Base-by-base conservation (phyloP, 1,284 basidiomycete species). In the Ganoderma multipileum region DNA sequence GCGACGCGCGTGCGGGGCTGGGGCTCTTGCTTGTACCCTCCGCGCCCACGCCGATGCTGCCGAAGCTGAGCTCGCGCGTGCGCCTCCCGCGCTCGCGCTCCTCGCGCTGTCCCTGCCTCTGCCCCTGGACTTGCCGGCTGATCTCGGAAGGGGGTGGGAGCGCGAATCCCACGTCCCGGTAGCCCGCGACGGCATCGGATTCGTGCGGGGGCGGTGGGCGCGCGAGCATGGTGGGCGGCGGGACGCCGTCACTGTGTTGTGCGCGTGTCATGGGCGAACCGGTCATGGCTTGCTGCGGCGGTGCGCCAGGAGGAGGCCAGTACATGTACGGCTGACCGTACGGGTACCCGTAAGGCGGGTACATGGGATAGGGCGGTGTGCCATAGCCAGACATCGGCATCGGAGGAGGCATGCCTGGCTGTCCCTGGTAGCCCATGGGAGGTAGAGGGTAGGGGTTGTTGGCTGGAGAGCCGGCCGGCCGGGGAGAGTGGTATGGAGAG, bases 51-150 rank as follows among this genome's bases (percentile, higher is more conserved):
- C 79, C 77, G 64, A 89, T 83, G 68, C 84, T 87, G 8, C 89
- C 89, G 74, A 89, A 89, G n/a, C 86, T 80, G 28, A 86, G 78
- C 66, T 80, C 76, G 42, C 74, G 71, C 38, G 68, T 12, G 38
- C 58, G 58, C 23, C 38, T 67, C 11, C 73, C 68, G 58, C 76
- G 72, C 6, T 70, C 74, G 14, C 73, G 68, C 61, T 73, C 74
- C 30, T 61, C 71, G 50, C 26, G 63, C 52, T 63, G 58, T 3
- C 64, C 64, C 52, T 63, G 70, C 41, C 20, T 63, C 52, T 63
- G 70, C 50, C 26, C 64, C 52, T 63, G 58, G 3, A 60, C 67
- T 6, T 28, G 54, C 14, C 38, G 68, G 5, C 30, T 66, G 26
- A 65, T 63, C 44, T 68, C 64, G 3, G 69, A 68, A 20, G 72